Evolutionary conservation across 1,284 basidiomycete species (phyloP).

Genomic region (Cystobasidium slooffiae): DNA sequence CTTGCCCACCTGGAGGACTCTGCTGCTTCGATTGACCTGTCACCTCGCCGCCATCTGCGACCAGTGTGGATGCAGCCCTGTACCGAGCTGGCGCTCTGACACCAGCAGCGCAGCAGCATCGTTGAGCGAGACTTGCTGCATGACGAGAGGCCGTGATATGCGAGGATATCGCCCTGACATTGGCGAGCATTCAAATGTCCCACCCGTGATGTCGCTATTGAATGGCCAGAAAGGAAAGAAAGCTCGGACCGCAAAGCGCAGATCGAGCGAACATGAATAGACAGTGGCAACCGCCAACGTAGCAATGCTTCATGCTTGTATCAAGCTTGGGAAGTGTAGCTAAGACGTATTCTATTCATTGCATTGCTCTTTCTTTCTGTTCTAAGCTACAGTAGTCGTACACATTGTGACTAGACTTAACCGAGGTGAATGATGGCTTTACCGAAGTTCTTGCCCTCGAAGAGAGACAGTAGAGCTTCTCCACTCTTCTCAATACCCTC

Average conservation of each 20-base stretch:
- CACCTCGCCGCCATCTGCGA: background rate
- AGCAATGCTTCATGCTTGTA: background rate
- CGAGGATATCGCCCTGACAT: background rate
- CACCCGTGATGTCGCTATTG: background rate
- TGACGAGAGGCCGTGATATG: conserved; percentile 9
- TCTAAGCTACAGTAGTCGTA: background rate
- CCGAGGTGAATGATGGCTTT: conserved; percentile 50
- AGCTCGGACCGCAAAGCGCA: background rate
- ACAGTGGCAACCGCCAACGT: background rate
- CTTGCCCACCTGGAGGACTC: conserved; percentile 1
- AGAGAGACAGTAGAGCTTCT: conserved; percentile 49
- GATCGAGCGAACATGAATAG: no score
- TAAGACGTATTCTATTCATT: background rate
- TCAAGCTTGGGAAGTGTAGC: background rate
- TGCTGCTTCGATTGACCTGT: conserved; percentile 19
- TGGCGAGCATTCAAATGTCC: background rate
- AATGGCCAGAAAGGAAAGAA: background rate
- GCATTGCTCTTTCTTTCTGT: background rate
- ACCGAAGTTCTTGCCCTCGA: conserved; percentile 46
- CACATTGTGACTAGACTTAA: conserved; percentile 16
- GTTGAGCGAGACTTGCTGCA: conserved; percentile 6
- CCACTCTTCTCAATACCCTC: conserved; percentile 51
- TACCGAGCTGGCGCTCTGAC: background rate
- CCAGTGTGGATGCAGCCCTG: conserved; percentile 2
- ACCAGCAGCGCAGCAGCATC: background rate